phyloP scores from a whole-genome alignment of 2,329 filamentous ascomycete genomes.

The Aspergillus brasiliensis region DNA sequence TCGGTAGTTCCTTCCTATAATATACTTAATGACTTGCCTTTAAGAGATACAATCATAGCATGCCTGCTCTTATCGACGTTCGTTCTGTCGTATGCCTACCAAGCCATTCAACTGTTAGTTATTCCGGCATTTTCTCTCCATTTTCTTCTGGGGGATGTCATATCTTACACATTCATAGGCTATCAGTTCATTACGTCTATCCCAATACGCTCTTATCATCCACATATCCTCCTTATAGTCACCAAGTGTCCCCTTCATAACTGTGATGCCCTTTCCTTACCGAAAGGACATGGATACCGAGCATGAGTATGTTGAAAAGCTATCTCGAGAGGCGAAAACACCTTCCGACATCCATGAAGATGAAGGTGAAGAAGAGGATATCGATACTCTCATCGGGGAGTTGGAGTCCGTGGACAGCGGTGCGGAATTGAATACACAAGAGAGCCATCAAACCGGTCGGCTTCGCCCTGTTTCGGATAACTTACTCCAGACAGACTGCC shows the following conservation, averaged over 20 bases:
- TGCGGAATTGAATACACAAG: constrained; percentile 60
- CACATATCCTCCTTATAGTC: not conserved
- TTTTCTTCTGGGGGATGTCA: too few species aligned
- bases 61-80: not conserved
- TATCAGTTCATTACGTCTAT: not conserved
- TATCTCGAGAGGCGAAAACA: not conserved
- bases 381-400: constrained; percentile 83
- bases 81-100: not conserved
- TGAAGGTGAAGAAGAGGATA: constrained; percentile 57
- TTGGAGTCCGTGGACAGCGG: constrained; percentile 7
- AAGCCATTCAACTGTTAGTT: not conserved
- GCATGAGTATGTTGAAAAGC: not conserved
- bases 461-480: constrained; percentile 68
- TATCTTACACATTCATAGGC: not conserved
- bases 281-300: not conserved
- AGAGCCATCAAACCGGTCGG: constrained; percentile 55
- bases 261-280: not conserved
- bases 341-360: not conserved
- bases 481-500: constrained; percentile 74
- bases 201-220: not conserved
- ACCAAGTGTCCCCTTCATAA: not conserved
- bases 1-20: not conserved
- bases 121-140: not conserved
- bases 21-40: not conserved
- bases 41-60: not conserved